A percentile compares a stretch with the other conserved stretches of the same genome.
Conservation (phyloP, 2,329 filamentous ascomycete genomes). For the Talaromyces atroroseus region DNA sequence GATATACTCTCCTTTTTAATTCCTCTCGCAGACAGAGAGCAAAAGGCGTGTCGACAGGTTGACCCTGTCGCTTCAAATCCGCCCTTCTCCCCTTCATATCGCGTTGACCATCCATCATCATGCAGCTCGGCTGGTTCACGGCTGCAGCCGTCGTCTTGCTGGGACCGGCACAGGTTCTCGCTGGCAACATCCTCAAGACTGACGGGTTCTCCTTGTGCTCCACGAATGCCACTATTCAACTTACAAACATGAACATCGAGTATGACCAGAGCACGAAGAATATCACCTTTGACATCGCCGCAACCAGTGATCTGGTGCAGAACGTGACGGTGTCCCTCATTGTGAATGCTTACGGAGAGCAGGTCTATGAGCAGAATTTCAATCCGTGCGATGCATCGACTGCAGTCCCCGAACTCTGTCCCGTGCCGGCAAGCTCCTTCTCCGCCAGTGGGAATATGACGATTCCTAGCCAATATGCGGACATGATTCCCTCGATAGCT, state of each 20-base stretch:
- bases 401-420: constrained; percentile 71
- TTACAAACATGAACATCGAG: constrained; percentile 68
- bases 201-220: constrained; percentile 72
- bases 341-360: constrained; percentile 76
- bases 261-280: constrained; percentile 71
- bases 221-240: constrained; percentile 53
- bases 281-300: constrained; percentile 76
- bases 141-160: constrained; percentile 10
- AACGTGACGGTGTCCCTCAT: constrained; percentile 73
- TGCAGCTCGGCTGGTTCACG: constrained; percentile 10
- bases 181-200: constrained; percentile 69
- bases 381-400: constrained; percentile 70
- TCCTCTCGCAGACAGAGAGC: neutral
- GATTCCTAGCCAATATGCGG: constrained; percentile 66
- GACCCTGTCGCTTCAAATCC: constrained; percentile 20
- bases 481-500: constrained; percentile 77
- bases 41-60: constrained; percentile 18
- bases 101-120: neutral
- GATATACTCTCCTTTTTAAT: constrained; percentile 12
- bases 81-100: neutral
- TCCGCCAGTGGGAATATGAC: constrained; percentile 64
- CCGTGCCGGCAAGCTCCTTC: constrained; percentile 72
- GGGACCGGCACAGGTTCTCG: constrained; percentile 46
- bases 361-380: constrained; percentile 74
- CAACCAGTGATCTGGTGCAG: constrained; percentile 65